Evolutionary conservation across 495 filamentous ascomycete genomes (phyloP), one percentile per base, ranked within the genome.

Genomic region (Penicillium atrosanguineum): DNA sequence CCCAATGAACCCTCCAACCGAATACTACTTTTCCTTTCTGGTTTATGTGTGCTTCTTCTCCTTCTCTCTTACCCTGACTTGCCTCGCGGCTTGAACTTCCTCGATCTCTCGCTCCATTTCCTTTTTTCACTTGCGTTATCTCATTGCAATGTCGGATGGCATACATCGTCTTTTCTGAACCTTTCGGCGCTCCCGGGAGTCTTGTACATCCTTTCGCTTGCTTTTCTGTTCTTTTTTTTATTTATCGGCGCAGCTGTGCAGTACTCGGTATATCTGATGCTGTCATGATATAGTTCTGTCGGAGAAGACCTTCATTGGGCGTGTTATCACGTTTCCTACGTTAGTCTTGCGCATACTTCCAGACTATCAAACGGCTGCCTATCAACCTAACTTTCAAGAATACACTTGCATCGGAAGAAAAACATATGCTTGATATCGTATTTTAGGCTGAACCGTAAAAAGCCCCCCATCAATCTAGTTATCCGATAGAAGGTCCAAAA

Each of bases 121-220:
- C 48, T 44, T 37, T 43, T 60, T 45, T 21, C 28, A 45, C 46
- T 52, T 49, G 21, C 61, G 9, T 39, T 55, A 53, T 46, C 51
- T 50, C 52, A 54, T 62, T 52, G 31, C 59, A 53, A 53, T 53
- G 23, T 58, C 43, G 43, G 53, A 46, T 44, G 38, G 52, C 55
- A 26, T 60, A 46, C 26, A 47, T 53, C 20, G 44, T 57, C 46
- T 48, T 28, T 40, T 34, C 58, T 52, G n/a, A 7, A 11, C 26
- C 31, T 59, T 54, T 36, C 21, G 48, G 47, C 53, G 46, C 56
- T 52, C 11, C 19, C 46, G 40, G 56, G 61, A 57, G 52, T 68
- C 36, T 16, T 62, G 53, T 60, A 61, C 41, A 68, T 56, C 52
- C 38, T 25, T 49, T 50, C 38, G 16, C 45, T 55, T 48, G 37